Conservation (phyloP, 495 filamentous ascomycete genomes). For the Talaromyces liani region DNA sequence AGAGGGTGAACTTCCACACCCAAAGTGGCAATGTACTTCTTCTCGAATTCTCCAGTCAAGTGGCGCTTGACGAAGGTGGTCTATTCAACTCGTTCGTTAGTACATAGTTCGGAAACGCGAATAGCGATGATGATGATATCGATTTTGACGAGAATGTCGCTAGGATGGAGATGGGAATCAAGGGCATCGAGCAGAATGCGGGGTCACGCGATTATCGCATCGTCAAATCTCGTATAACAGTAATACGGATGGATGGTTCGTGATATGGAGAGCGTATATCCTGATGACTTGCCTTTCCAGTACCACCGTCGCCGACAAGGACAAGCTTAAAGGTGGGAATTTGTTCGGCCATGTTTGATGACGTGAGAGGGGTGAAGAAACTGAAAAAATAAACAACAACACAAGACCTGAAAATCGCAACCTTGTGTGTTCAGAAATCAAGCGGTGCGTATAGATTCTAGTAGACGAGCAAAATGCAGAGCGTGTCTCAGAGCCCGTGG, state of each 20-base stretch:
- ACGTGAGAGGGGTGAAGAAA: constrained; percentile 13
- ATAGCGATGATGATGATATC: neutral
- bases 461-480: neutral
- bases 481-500: constrained; percentile 7
- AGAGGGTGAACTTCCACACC: constrained; percentile 99
- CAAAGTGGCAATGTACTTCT: constrained; percentile 99
- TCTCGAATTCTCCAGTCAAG: constrained; percentile 99
- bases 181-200: neutral
- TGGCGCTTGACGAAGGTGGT: constrained; percentile 99
- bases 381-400: constrained; percentile 10
- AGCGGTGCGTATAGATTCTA: neutral
- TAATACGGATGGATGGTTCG: too few relatives aligned
- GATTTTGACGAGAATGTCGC: neutral
- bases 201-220: constrained; percentile 8
- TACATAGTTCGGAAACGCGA: constrained; percentile 2
- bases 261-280: too few relatives aligned
- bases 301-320: constrained; percentile 98
- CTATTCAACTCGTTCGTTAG: constrained; percentile 36
- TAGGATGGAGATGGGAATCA: neutral
- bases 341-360: constrained; percentile 51
- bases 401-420: constrained; percentile 10
- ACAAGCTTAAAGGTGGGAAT: constrained; percentile 97
- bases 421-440: neutral
- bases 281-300: constrained; percentile 78
- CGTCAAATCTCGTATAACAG: too few relatives aligned